Evolutionary conservation across 129 eudicot genomes (phyloP), one percentile per base, ranked within the genome.

Genomic region (Tagetes erecta): DNA sequence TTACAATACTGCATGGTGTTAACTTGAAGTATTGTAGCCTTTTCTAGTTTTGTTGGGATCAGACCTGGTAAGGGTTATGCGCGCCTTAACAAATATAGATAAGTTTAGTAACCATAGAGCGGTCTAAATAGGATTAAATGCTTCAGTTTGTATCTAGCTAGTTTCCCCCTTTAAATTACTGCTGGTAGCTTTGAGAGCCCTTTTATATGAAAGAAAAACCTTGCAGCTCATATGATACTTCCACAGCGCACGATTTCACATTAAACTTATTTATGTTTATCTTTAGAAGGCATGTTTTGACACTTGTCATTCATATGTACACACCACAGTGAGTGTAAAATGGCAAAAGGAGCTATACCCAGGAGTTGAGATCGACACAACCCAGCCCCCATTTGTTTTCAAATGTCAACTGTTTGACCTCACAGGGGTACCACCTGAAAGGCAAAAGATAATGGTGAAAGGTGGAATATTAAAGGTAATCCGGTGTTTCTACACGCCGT

Each of bases 361-460:
- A 0, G 84, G 67, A 69, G 89, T 94, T 74, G 98, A 94, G 84
- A 88, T 94, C 58, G 98, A 94, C 80, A 90, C 98, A 37, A 84
- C 82, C 76, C 93, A 90, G 88, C 84, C 97, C 20, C 97, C 96
- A n/a, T 94, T 75, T 77, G 84, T 94, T 70, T 88, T 94, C 84
- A 94, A 94, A 71, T 88, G 96, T 51, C 93, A 88, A 84, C 72
- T 90, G 70, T 94, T 37, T 78, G 98, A 94, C 82, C 90, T 94
- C 45, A 94, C 96, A 9, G 98, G 97, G 75, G 98, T 88, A 35
- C 97, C 98, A 42, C 98, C 98, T 10, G 97, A 90, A 79, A 94
- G 98, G 75, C 98, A 94, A 82, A 94, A 88, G 86, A 94, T 94
- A 72, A 83, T 91, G 96, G 85, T 94, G 50, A 91, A 91, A 77